Base-by-base conservation (phyloP, 2,329 filamentous ascomycete species). In the Pseudogymnoascus sp. region DNA sequence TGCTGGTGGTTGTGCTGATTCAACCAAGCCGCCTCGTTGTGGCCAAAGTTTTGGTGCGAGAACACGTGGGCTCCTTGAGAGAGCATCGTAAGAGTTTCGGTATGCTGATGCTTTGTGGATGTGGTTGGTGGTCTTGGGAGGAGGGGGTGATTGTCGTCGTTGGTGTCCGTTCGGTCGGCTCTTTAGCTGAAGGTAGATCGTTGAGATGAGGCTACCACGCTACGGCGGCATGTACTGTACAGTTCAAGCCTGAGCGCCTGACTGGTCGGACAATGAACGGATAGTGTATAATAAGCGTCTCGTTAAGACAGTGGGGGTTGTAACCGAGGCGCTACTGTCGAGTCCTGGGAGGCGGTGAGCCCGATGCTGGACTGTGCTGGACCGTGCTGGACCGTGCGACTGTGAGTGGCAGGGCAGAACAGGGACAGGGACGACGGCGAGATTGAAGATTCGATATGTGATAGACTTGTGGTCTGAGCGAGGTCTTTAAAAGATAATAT, bases 11-110 rank as follows among this genome's bases (percentile, higher is more conserved):
- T 70, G 64, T 77, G 75, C 66, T 76, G 74, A 69, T 88, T 85
- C 80, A 88, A 84, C 86, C 86, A 89, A 72, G 83, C 77, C 68
- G 83, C 81, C 65, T 87, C 85, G 57, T 78, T 77, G 70, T 87
- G 85, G 29, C 45, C 31, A 39, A 63, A 63, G 29, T 60, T 60
- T 71, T 86, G 86, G 72, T 89, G 86, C 67, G 83, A 85, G 75
- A 87, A 88, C 71, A 87, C 80, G 75, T 86, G 85, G 70, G 83
- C 78, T 72, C 83, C 81, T 42, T 61, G 59, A 26, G 59, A 61
- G 79, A 87, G 83, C 85, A 87, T 87, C 67, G 65, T 74, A 72
- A 40, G 40, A 39, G 40, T 16, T 37, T 39, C n/a, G 21, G 36
- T 11, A 61, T 21, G 29, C 51, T 34, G 36, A 39, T 61, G 34